These are phyloP conservation scores for Cercospora zeina DNA, from an alignment of 2,329 filamentous ascomycete species.

Conservation along the genomic window DNA sequence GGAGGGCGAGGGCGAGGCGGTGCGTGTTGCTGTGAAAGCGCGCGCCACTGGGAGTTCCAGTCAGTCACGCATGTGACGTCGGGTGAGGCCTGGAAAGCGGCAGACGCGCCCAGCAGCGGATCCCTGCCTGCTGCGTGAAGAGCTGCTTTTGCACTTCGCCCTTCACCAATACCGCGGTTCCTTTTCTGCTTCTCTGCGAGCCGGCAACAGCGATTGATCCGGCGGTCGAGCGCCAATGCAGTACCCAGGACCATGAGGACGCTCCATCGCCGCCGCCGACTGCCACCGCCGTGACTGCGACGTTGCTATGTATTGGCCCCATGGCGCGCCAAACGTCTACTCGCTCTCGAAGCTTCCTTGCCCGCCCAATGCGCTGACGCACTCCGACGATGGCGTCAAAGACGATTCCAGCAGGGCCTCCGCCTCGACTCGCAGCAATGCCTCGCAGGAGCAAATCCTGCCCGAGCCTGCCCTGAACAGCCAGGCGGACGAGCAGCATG, in stretches of 20 bases:
- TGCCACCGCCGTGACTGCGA: slow-evolving; percentile 18
- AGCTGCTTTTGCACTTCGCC: neutral
- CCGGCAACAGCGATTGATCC: neutral
- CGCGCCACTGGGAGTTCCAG: neutral
- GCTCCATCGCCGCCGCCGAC: slow-evolving; percentile 1
- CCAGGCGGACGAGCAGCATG: slow-evolving; percentile 3
- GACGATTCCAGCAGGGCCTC: slow-evolving; percentile 27
- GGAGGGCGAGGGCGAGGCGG: neutral
- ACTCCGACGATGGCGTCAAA: slow-evolving; percentile 59
- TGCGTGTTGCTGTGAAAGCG: slow-evolving; percentile 4
- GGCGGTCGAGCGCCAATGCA: neutral
- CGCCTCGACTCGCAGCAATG: slow-evolving; percentile 15
- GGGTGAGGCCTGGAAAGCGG: slow-evolving; percentile 2
- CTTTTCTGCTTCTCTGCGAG: neutral
- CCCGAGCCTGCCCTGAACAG: slow-evolving; percentile 7
- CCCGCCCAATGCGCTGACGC: slow-evolving; percentile 54
- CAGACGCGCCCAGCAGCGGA: neutral
- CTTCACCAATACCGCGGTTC: neutral
- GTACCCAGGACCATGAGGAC: neutral
- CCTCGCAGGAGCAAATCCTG: slow-evolving; percentile 11
- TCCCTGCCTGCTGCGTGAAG: slow-evolving; percentile 2
- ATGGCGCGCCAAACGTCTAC: slow-evolving; percentile 80
- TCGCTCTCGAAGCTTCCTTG: slow-evolving; percentile 68
- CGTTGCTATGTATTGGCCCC: slow-evolving; percentile 80
- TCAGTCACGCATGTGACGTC: slow-evolving; percentile 1